Evolutionary conservation across 2,329 filamentous ascomycete genomes (phyloP), one percentile per base, ranked within the genome.

Genomic region (Fusarium heterosporum): DNA sequence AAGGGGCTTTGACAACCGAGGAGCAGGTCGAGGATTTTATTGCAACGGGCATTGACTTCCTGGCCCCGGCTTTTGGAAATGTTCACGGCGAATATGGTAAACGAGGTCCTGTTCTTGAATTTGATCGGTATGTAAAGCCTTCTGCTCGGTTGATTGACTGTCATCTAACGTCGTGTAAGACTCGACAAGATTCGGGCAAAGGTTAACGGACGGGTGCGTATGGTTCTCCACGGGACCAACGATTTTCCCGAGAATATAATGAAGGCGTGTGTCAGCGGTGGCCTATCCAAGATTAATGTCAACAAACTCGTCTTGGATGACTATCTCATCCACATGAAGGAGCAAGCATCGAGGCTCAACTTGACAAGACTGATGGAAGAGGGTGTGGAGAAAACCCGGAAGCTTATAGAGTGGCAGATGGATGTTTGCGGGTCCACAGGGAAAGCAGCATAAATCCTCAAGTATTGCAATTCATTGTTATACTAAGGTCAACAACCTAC

Each of bases 41-140:
- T 10, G 84, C 81, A 2, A 91, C 89, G 9, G 90, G 90, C 0
- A 90, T 93, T 72, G 88, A 93, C 72, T 89, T 89, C 80, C 79
- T 93, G 16, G 91, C 91, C 3, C 91, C 90, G 1, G 89, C 89
- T 1, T 92, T 93, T 78, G 91, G 90, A 4, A 93, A 93, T 70
- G 88, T 93, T 41, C 91, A 93, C 77, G 90, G 90, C 8, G 86
- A 89, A 70, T 93, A 93, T 77, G 90, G 90, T 0, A 84, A 87
- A 1, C 78, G 85, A 16, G 90, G 90, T 0, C 68, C 68, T 17
- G 49, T 54, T 22, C 71, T 74, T 6, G 71, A 74, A 34, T 72
- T 68, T 36, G 67, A 72, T 22, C 66, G 72, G 47, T 50, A 16
- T 2, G 47, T 41, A n/a, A n/a, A n/a, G n/a, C n/a, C n/a, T n/a